Base-by-base conservation (phyloP, 306 rosid genomes). In the Inga oerstediana region DNA sequence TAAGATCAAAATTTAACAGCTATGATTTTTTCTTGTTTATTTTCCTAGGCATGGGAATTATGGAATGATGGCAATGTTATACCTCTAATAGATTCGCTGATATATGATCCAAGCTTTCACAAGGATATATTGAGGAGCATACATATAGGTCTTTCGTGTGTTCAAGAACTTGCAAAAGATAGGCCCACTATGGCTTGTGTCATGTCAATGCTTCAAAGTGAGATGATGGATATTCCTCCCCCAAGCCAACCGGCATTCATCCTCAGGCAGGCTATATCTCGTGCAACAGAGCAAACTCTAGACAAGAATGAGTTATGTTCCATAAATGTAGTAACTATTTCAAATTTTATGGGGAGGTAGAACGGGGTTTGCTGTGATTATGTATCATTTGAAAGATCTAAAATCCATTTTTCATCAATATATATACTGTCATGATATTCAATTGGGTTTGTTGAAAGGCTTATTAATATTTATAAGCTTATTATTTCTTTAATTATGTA, bases 11-110 rank as follows among this genome's bases (percentile, higher is more conserved):
- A 8, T 37, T 37, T 59, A 5, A 34, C 10, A 2, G 13, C 49
- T 59, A 4, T 4, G 10, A 8, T 30, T 14, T 16, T 58, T 58
- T 17, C 24, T 71, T 51, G 3, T 77, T 52, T 20, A 6, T 72
- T 30, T 77, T 6, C 10, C 14, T n/a, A 84, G 84, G 88, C 80
- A 70, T 84, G 88, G 88, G 65, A 84, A 75, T 7, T 82, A 51
- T 84, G 90, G 88, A 84, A 70, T 3, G 83, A 75, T 22, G 84
- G 30, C 3, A 24, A 75, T 3, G 30, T 35, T 20, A 7, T 22
- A 45, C 48, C 64, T 52, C 24, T 84, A 13, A 37, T 84, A 51
- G 82, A 84, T 46, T 64, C 82, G 34, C 65, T 75, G 3, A 82
- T 87, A 72, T 52, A 3, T 4, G 32, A 72, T 16, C 16, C 32